Evolutionary conservation across 352 stramenopile genomes (phyloP).

Genomic region (Phytopythium sindhum): DNA sequence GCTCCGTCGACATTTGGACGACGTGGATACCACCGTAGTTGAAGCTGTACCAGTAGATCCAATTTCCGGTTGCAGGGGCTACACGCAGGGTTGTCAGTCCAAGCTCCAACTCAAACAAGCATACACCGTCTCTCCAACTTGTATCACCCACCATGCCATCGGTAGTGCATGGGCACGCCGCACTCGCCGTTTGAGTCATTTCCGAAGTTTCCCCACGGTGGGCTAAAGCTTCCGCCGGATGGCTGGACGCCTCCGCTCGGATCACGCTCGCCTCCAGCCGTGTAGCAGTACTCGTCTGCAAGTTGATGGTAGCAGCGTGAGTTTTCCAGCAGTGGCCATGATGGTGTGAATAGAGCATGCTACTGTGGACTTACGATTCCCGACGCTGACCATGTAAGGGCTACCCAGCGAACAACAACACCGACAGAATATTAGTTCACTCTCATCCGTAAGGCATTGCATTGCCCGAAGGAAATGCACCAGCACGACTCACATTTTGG

Average conservation of each 20-base stretch:
- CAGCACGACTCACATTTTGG: conserved; percentile 40
- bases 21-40: conserved; percentile 86
- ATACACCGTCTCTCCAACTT: background rate
- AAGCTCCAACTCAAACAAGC: background rate
- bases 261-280: conserved; percentile 44
- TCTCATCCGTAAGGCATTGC: background rate
- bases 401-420: background rate
- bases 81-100: conserved; percentile 7
- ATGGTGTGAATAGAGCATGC: background rate
- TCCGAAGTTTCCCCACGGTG: conserved; percentile 63
- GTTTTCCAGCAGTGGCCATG: background rate
- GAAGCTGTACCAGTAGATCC: conserved; percentile 90
- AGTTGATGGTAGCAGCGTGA: background rate
- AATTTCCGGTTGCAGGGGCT: conserved; percentile 62
- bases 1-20: conserved; percentile 89
- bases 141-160: conserved; percentile 47
- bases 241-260: conserved; percentile 41
- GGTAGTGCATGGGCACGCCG: conserved; percentile 60
- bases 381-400: conserved; percentile 71
- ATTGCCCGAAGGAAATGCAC: background rate
- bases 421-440: background rate
- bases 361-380: conserved; percentile 56
- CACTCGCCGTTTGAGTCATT: conserved; percentile 64
- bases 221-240: conserved; percentile 52
- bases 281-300: conserved; percentile 75